Evolutionary conservation across 768 basidiomycete species (phyloP).

Genomic region (Rhizopogon vesiculosus): DNA sequence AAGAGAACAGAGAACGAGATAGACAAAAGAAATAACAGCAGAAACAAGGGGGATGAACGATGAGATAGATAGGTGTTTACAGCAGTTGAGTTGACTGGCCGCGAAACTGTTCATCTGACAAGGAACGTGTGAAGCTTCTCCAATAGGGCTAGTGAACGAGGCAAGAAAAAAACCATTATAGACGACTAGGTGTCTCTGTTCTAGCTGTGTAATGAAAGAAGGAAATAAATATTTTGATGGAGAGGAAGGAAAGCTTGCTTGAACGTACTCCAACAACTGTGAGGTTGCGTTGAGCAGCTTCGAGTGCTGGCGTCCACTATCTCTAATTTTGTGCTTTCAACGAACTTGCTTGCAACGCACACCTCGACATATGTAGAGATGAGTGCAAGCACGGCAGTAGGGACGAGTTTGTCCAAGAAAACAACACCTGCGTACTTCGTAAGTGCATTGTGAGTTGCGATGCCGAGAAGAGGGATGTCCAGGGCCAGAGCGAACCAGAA

Average conservation of each 20-base stretch:
- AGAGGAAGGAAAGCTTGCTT: too few relatives aligned
- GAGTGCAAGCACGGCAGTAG: too few relatives aligned
- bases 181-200: too few relatives aligned
- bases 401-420: conserved; percentile 48
- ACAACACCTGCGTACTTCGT: conserved; percentile 80
- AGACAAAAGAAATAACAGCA: neutral
- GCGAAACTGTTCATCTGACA: neutral
- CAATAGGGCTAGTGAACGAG: neutral
- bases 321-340: too few relatives aligned
- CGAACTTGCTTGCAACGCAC: too few relatives aligned
- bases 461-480: conserved; percentile 81
- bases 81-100: neutral
- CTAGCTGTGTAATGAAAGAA: too few relatives aligned
- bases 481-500: too few relatives aligned
- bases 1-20: neutral
- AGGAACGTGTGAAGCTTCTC: neutral
- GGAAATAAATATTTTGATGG: too few relatives aligned
- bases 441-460: conserved; percentile 77
- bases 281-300: too few relatives aligned
- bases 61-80: neutral
- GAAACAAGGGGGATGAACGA: neutral
- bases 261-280: too few relatives aligned
- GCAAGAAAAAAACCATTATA: neutral
- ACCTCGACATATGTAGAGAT: too few relatives aligned
- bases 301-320: too few relatives aligned